Evolutionary conservation across 2,329 filamentous ascomycete genomes (phyloP).

Genomic region (Exophiala sideris): DNA sequence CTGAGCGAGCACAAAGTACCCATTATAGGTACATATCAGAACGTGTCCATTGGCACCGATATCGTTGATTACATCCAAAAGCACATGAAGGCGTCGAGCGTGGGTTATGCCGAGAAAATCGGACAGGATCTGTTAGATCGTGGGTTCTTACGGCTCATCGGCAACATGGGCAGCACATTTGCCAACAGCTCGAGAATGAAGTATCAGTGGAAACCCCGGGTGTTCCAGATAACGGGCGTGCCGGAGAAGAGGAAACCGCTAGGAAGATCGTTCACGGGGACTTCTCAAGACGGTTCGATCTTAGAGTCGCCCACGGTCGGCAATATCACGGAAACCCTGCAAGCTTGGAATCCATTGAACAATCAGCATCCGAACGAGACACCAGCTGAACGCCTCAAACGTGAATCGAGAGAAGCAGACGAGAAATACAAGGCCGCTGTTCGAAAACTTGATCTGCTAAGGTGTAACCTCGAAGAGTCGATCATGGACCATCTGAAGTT

Average conservation of each 20-base stretch:
- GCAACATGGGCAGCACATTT: conserved; percentile 91
- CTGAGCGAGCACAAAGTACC: conserved; percentile 91
- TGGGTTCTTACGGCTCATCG: conserved; percentile 84
- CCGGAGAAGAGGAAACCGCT: conserved; percentile 80
- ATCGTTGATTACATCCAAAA: conserved; percentile 95
- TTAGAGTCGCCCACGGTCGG: conserved; percentile 78
- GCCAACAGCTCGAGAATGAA: conserved; percentile 96
- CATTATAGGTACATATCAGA: conserved; percentile 90
- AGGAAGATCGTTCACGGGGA: conserved; percentile 70
- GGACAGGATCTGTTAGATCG: conserved; percentile 86
- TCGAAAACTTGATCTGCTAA: conserved; percentile 79
- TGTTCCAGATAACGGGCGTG: conserved; percentile 81
- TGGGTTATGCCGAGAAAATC: conserved; percentile 90
- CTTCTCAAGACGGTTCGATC: conserved; percentile 48
- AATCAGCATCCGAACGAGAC: conserved; percentile 92
- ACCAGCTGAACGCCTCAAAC: conserved; percentile 75
- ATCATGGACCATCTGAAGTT: conserved; percentile 92
- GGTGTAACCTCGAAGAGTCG: conserved; percentile 92
- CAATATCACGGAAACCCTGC: conserved; percentile 81
- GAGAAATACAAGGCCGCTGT: conserved; percentile 89
- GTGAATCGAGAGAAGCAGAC: conserved; percentile 86
- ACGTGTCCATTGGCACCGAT: conserved; percentile 85
- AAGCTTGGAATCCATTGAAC: conserved; percentile 90
- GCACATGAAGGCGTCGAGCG: conserved; percentile 75
- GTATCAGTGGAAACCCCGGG: conserved; percentile 94